Evolutionary conservation across 2,329 filamentous ascomycete species (phyloP).

Genomic region (Beauveria sp.): DNA sequence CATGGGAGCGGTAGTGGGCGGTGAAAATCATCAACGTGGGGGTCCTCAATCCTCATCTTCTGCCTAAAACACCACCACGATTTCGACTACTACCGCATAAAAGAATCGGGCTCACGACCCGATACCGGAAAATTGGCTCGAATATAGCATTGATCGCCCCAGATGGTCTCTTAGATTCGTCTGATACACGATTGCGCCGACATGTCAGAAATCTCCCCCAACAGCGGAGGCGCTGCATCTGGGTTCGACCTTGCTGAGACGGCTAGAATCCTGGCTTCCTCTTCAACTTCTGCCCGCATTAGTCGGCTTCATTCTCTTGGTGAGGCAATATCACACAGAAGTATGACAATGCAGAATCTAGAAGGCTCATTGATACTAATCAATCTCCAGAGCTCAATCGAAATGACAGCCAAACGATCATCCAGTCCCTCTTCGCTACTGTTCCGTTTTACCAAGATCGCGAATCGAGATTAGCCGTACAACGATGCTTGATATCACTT

Average conservation of each 20-base stretch:
- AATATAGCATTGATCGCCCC: conserved; percentile 6
- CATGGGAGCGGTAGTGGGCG: neutral
- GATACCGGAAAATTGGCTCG: neutral
- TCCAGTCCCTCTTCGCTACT: conserved; percentile 75
- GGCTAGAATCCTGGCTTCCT: conserved; percentile 48
- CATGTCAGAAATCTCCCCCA: conserved; percentile 29
- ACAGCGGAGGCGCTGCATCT: conserved; percentile 36
- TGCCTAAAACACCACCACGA: conserved; percentile 10
- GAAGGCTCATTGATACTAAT: neutral
- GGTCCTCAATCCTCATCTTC: conserved; percentile 8
- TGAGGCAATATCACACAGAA: conserved; percentile 47
- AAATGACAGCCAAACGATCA: conserved; percentile 44
- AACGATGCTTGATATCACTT: conserved; percentile 67
- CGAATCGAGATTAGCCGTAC: conserved; percentile 72
- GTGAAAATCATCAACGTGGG: conserved; percentile 12
- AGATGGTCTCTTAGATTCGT: conserved; percentile 2
- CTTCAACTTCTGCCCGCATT: conserved; percentile 52
- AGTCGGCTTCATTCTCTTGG: conserved; percentile 47
- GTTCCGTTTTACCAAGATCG: conserved; percentile 84
- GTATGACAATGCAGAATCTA: conserved; percentile 29
- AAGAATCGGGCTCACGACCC: neutral
- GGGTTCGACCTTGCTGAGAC: conserved; percentile 43
- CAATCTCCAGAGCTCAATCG: conserved; percentile 35
- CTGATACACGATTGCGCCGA: conserved; percentile 13
- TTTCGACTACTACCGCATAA: neutral